Percentiles rank a stretch among this genome's conserved stretches.
Evolutionary conservation across 129 eudicot genomes (phyloP).

Genomic region (Flaveria sonorensis): DNA sequence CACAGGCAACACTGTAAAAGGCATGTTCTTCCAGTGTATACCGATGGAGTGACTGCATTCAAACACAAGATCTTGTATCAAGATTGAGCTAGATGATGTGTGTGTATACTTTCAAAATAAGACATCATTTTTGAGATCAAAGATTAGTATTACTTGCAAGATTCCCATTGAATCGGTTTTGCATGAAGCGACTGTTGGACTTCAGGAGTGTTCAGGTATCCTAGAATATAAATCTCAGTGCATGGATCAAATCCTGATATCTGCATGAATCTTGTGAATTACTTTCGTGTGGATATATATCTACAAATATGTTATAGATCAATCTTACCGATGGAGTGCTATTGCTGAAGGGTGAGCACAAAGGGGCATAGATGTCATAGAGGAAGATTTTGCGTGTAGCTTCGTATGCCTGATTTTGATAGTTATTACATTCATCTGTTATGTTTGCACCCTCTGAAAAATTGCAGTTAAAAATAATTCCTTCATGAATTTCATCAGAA

Average conservation of each 20-base stretch:
- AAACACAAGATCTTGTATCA: not conserved
- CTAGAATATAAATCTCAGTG: conserved; percentile 32
- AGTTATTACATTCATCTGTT: conserved; percentile 20
- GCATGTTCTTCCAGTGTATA: conserved; percentile 32
- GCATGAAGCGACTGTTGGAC: conserved; percentile 63
- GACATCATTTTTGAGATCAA: not conserved
- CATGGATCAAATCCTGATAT: conserved; percentile 53
- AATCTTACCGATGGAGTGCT: conserved; percentile 35
- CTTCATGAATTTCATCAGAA: conserved; percentile 11
- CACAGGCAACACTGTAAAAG: conserved; percentile 47
- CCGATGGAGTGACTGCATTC: not conserved
- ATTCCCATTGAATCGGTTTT: conserved; percentile 40
- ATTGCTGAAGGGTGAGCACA: conserved; percentile 28
- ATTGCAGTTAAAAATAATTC: conserved; percentile 41
- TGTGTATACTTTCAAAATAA: not conserved
- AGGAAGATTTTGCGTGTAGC: conserved; percentile 26
- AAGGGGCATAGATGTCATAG: conserved; percentile 58
- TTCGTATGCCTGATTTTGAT: conserved; percentile 11
- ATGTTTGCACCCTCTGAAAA: conserved; percentile 22
- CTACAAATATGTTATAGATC: not conserved
- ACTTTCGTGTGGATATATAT: not conserved
- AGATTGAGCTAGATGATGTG: not conserved
- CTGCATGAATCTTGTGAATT: conserved; percentile 33
- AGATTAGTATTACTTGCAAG: conserved; percentile 47
- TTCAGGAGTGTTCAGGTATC: conserved; percentile 48